phyloP scores from a whole-genome alignment of 371 early-diverging fungal species.

The Sporodiniella umbellata region DNA sequence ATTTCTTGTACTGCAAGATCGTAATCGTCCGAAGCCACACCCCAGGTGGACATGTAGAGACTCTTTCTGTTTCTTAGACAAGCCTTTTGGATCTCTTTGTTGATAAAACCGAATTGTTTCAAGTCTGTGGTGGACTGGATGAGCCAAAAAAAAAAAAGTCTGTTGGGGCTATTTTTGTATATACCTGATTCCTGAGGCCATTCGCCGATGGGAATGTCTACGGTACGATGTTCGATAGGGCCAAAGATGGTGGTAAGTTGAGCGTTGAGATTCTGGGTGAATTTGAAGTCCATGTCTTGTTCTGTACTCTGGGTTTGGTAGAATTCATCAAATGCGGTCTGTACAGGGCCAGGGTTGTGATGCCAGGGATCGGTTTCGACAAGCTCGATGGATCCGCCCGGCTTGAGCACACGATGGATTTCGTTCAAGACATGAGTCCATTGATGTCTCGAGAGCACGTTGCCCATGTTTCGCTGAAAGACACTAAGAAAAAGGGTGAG shows the following conservation, averaged over 20 bases:
- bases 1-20: constrained; percentile 44
- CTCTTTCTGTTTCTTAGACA: constrained; percentile 33
- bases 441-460: constrained; percentile 29
- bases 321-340: constrained; percentile 41
- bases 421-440: constrained; percentile 35
- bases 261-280: constrained; percentile 23
- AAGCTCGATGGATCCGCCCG: constrained; percentile 41
- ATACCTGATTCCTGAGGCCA: constrained; percentile 43
- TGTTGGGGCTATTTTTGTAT: background rate
- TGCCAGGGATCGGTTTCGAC: constrained; percentile 42
- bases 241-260: constrained; percentile 19
- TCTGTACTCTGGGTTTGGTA: constrained; percentile 32
- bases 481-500: constrained; percentile 27
- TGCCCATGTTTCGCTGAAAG: constrained; percentile 42
- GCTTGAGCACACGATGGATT: constrained; percentile 39
- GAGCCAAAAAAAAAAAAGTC: background rate
- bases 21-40: constrained; percentile 39
- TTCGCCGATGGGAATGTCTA: constrained; percentile 49
- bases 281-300: constrained; percentile 29
- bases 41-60: constrained; percentile 37
- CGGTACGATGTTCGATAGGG: constrained; percentile 20
- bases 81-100: constrained; percentile 44
- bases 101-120: constrained; percentile 52
- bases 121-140: constrained; percentile 24
- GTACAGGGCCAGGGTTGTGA: constrained; percentile 48